These are phyloP conservation scores for Rhodotorula graminis DNA, from an alignment of 768 basidiomycete species.

Conservation along the genomic window DNA sequence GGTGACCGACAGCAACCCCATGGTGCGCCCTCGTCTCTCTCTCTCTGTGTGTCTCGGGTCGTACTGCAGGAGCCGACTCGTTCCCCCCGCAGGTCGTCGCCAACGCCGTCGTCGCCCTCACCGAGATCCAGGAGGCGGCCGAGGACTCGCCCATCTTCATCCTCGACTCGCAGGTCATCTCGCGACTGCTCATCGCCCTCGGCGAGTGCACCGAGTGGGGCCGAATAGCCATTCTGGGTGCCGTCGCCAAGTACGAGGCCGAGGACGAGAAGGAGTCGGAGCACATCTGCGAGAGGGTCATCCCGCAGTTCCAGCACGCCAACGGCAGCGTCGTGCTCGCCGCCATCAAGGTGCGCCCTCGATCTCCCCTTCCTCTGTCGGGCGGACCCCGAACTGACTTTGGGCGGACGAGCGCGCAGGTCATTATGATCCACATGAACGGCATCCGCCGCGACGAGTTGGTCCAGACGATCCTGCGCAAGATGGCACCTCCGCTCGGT, in stretches of 20 bases:
- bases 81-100: constrained; percentile 78
- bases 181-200: constrained; percentile 85
- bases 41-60: too few species aligned
- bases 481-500: constrained; percentile 88
- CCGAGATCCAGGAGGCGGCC: constrained; percentile 76
- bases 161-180: constrained; percentile 76
- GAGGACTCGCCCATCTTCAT: constrained; percentile 58
- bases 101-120: constrained; percentile 86
- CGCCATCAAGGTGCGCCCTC: constrained; percentile 71
- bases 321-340: constrained; percentile 96
- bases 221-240: constrained; percentile 83
- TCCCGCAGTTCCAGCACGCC: constrained; percentile 96
- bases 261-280: constrained; percentile 91
- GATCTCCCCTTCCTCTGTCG: neutral
- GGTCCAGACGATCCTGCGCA: constrained; percentile 74
- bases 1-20: constrained; percentile 93
- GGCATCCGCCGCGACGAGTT: constrained; percentile 74
- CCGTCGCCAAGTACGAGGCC: constrained; percentile 74
- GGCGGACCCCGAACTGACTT: neutral
- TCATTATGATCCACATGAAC: constrained; percentile 96
- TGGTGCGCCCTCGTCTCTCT: constrained; percentile 60
- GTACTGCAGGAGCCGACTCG: neutral
- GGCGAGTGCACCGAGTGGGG: constrained; percentile 99
- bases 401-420: constrained; percentile 51
- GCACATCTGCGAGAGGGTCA: constrained; percentile 96